phyloP scores from a whole-genome alignment of 495 filamentous ascomycete species.

The Bacidia gigantensis region DNA sequence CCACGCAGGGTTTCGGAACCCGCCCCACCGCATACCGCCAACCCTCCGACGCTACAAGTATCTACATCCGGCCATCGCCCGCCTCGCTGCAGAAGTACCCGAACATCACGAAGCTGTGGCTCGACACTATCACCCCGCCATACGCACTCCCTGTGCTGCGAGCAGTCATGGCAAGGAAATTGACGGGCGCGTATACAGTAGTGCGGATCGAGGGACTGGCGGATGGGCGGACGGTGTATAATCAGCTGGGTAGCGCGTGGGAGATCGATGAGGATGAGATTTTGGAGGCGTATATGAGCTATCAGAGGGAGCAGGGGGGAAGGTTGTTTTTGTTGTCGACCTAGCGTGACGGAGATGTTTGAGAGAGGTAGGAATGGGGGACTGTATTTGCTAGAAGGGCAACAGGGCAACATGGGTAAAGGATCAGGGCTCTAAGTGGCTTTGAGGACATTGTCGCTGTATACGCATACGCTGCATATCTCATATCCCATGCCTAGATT shows the following conservation, averaged over 20 bases:
- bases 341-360: no score
- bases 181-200: constrained; percentile 26
- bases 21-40: constrained; percentile 22
- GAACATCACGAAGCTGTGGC: constrained; percentile 43
- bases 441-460: no score
- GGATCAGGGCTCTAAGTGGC: no score
- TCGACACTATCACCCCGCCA: constrained; percentile 40
- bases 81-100: constrained; percentile 14
- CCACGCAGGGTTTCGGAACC: constrained; percentile 17
- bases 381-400: no score
- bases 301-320: constrained; percentile 31
- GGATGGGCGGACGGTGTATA: constrained; percentile 36
- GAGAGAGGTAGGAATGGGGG: no score
- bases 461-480: no score
- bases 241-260: constrained; percentile 30
- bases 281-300: constrained; percentile 51
- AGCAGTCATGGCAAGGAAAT: constrained; percentile 18
- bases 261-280: constrained; percentile 55
- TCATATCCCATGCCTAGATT: no score
- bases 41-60: constrained; percentile 27
- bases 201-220: constrained; percentile 51
- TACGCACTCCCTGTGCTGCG: constrained; percentile 42
- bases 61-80: constrained; percentile 49
- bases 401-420: no score
- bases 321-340: not conserved